Evolutionary conservation across 2,329 filamentous ascomycete species (phyloP), one percentile per base, ranked within the genome.

Genomic region (Podosphaera fusca): DNA sequence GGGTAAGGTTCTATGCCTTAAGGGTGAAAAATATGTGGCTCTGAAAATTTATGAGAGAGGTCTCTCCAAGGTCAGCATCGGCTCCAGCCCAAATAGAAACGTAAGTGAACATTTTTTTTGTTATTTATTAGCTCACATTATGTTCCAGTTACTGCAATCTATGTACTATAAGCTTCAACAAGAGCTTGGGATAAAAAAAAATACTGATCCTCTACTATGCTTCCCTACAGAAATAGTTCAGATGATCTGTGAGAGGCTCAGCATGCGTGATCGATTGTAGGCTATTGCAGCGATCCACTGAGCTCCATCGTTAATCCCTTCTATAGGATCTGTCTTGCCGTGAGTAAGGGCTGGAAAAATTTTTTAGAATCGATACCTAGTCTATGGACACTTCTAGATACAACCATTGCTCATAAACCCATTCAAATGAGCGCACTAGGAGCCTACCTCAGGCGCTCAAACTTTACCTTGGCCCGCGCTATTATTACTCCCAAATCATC

Each of bases 1-100:
- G 57, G 67, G 63, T 4, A 68, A 69, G 56, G 46, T 67, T 5
- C 59, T 68, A 47, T 63, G 65, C 40, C 57, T 67, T 6, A 65
- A 63, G 57, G 60, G 60, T 10, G 59, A 67, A 46, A 57, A 60
- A 45, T 55, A 62, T 9, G 59, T 68, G 29, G 67, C 67, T 51
- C 53, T 68, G 45, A 63, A 66, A 42, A 68, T 69, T 21, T 68
- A 68, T 52, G 63, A 67, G 51, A 62, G 64, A 49, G 67, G 67
- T 2, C 58, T 68, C 3, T 60, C 55, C 10, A 68, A 67, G 55
- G 65, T 68, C 54, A 64, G 64, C 42, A 62, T 67, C 56, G 64
- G 64, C 5, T 56, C 57, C 10, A 65, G 67, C 55, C 58, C 63
- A 21, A 61, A 66, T 14, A 63, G 65, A 8, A 58, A 59, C 36